A percentile compares a stretch with the other conserved stretches of the same genome.
These are phyloP conservation scores for Coemansia umbellata DNA, from an alignment of 192 early-diverging fungal genomes.

Conservation along the genomic window DNA sequence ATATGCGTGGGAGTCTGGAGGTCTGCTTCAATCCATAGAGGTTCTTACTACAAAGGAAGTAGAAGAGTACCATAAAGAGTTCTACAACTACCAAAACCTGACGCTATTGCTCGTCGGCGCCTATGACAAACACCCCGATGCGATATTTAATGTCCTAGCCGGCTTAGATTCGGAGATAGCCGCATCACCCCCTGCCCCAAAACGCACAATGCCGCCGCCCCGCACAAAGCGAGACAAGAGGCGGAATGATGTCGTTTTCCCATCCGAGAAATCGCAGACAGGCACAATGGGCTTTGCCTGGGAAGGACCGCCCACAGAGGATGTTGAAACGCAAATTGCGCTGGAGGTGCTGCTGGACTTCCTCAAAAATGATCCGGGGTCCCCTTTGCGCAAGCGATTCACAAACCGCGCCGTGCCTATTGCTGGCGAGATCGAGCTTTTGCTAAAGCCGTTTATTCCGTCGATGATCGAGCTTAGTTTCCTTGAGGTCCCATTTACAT, in stretches of 20 bases:
- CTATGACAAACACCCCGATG: constrained; percentile 25
- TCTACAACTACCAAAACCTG: constrained; percentile 67
- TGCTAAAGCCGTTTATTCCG: constrained; percentile 54
- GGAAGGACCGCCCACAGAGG: constrained; percentile 70
- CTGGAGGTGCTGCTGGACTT: constrained; percentile 76
- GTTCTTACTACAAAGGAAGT: constrained; percentile 71
- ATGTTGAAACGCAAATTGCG: constrained; percentile 59
- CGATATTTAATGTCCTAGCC: constrained; percentile 52
- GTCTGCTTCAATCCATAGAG: constrained; percentile 67
- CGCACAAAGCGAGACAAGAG: constrained; percentile 38
- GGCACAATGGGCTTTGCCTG: constrained; percentile 73
- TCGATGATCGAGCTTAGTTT: constrained; percentile 64
- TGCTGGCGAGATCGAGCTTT: constrained; percentile 65
- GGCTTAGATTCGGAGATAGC: constrained; percentile 28
- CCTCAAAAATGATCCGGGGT: constrained; percentile 61
- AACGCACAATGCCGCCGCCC: constrained; percentile 45
- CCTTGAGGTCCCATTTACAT: constrained; percentile 41
- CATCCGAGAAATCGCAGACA: constrained; percentile 61
- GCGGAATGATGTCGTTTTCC: constrained; percentile 57
- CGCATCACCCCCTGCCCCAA: constrained; percentile 20
- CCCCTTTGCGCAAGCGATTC: constrained; percentile 70
- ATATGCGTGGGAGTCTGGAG: constrained; percentile 77
- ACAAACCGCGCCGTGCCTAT: constrained; percentile 66
- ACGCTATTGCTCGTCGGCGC: constrained; percentile 66
- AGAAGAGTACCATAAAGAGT: constrained; percentile 65